Percentiles rank a stretch among this genome's conserved stretches.
Conservation (phyloP, 441 rosid genomes). For the Francoa sonchifolia region DNA sequence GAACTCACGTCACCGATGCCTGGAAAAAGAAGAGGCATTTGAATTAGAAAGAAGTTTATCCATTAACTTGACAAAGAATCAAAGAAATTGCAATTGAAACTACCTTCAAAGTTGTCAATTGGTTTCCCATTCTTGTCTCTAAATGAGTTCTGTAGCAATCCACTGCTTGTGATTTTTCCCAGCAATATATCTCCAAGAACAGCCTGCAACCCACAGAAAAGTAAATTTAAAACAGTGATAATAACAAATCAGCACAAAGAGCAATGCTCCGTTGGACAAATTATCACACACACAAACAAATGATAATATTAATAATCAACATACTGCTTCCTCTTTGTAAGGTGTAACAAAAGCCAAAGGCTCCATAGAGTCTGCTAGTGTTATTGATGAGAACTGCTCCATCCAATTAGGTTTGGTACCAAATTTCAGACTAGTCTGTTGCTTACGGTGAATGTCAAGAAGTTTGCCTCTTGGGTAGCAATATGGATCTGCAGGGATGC, state of each 20-base stretch:
- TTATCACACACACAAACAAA: background rate
- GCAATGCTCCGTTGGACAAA: background rate
- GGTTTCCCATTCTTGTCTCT: constrained; percentile 29
- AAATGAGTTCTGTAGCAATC: constrained; percentile 29
- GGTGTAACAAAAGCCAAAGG: constrained; percentile 80
- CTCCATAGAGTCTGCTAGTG: constrained; percentile 26
- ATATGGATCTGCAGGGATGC: constrained; percentile 20
- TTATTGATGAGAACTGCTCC: constrained; percentile 40
- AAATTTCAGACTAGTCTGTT: constrained; percentile 34
- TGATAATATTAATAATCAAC: constrained; percentile 1
- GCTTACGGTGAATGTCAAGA: constrained; percentile 72
- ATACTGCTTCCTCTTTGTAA: constrained; percentile 62
- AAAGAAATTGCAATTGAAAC: background rate
- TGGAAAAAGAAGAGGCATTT: background rate
- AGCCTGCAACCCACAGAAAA: constrained; percentile 26
- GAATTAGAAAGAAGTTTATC: background rate
- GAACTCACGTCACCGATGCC: background rate
- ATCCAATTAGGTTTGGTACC: constrained; percentile 35
- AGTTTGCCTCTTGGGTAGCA: constrained; percentile 78
- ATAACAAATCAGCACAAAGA: background rate
- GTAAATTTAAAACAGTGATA: background rate
- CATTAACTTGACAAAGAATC: background rate
- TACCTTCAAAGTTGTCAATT: constrained; percentile 34
- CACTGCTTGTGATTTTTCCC: constrained; percentile 59
- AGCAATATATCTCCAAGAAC: constrained; percentile 53